A percentile compares a stretch with the other conserved stretches of the same genome.
Evolutionary conservation across 192 early-diverging fungal species (phyloP).

Genomic region (Jimgerdemannia lactiflua): DNA sequence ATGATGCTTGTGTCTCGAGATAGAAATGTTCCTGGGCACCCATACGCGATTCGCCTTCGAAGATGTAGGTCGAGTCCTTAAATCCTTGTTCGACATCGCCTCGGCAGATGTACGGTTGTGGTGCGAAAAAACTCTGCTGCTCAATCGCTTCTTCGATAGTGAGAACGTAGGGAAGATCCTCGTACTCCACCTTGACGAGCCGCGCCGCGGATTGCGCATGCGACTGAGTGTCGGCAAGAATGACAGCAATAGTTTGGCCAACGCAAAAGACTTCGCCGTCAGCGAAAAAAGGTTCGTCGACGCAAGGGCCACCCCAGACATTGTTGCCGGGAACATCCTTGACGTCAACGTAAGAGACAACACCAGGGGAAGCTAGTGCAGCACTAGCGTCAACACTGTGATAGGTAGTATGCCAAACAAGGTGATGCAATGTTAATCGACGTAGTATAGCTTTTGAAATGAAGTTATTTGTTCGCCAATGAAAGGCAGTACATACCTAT

Average conservation of each 20-base stretch:
- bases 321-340: constrained; percentile 72
- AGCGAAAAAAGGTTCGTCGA: constrained; percentile 86
- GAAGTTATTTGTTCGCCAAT: too few species aligned
- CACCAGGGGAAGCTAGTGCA: constrained; percentile 62
- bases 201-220: constrained; percentile 67
- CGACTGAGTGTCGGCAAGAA: constrained; percentile 64
- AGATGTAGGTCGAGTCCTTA: constrained; percentile 41
- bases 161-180: constrained; percentile 64
- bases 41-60: constrained; percentile 55
- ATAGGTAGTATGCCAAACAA: too few species aligned
- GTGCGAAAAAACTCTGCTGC: constrained; percentile 55
- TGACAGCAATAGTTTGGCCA: constrained; percentile 78
- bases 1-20: constrained; percentile 71
- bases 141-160: constrained; percentile 82
- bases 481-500: constrained; percentile 17
- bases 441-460: too few species aligned
- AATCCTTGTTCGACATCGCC: constrained; percentile 65
- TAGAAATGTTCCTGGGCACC: constrained; percentile 85
- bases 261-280: constrained; percentile 58
- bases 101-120: constrained; percentile 47
- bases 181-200: constrained; percentile 71
- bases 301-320: constrained; percentile 47
- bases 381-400: constrained; percentile 51
- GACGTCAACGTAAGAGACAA: constrained; percentile 59
- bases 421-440: too few species aligned